These are phyloP conservation scores for Mycena rosella DNA, from an alignment of 768 basidiomycete species.

Conservation along the genomic window DNA sequence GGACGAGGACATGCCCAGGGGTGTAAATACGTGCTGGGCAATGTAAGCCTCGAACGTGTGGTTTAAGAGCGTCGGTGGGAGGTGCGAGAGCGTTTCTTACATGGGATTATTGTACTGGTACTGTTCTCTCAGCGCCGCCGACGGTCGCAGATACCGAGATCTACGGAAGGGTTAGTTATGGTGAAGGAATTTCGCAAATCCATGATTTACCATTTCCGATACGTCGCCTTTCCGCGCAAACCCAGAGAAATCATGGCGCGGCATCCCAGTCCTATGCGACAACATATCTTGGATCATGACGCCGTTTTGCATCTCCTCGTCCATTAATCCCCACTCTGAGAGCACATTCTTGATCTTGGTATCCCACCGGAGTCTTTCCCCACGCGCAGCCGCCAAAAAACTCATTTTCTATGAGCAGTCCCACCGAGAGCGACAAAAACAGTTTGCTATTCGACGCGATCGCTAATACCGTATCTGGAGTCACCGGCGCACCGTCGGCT, in stretches of 20 bases:
- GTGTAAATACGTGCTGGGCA: slow-evolving; percentile 51
- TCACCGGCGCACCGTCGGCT: slow-evolving; percentile 50
- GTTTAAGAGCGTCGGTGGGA: slow-evolving; percentile 54
- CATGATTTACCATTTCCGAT: slow-evolving; percentile 51
- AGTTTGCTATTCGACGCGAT: slow-evolving; percentile 62
- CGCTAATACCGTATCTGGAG: slow-evolving; percentile 58
- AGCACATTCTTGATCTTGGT: slow-evolving; percentile 53
- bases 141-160: slow-evolving; percentile 55
- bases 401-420: slow-evolving; percentile 54
- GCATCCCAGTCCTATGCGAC: slow-evolving; percentile 59
- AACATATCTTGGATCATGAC: slow-evolving; percentile 57
- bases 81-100: slow-evolving; percentile 57
- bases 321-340: slow-evolving; percentile 55
- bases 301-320: slow-evolving; percentile 49
- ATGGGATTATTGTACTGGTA: slow-evolving; percentile 63
- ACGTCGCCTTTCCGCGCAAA: slow-evolving; percentile 46
- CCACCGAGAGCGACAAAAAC: slow-evolving; percentile 53
- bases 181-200: no score
- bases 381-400: slow-evolving; percentile 48
- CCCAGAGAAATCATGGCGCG: slow-evolving; percentile 58
- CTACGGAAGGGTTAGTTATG: slow-evolving; percentile 42
- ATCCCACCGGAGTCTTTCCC: slow-evolving; percentile 50
- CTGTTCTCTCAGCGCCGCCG: slow-evolving; percentile 55
- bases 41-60: slow-evolving; percentile 57
- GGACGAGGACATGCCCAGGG: slow-evolving; percentile 54